Evolutionary conservation across 768 basidiomycete genomes (phyloP).

Genomic region (Phylloporus sp.): DNA sequence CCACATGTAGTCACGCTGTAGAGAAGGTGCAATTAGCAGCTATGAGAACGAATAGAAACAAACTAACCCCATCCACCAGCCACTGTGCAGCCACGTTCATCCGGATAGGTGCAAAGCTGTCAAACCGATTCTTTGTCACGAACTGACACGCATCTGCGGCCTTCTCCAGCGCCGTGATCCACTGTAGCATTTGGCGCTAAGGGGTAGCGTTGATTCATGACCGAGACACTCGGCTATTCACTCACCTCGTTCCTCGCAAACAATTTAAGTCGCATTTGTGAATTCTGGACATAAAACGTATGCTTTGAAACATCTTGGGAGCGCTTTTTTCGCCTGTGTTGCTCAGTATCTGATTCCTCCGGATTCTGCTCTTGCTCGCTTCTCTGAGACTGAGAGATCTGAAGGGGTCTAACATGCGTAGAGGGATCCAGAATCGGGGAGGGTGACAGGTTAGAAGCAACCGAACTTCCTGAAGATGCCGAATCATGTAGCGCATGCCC

Average conservation of each 20-base stretch:
- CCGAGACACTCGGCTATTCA: not conserved
- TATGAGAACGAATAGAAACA: not conserved
- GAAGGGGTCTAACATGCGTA: conserved; percentile 61
- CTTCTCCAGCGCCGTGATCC: conserved; percentile 87
- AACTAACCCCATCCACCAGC: conserved; percentile 91
- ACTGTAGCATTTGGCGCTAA: conserved; percentile 94
- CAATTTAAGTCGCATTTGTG: conserved; percentile 83
- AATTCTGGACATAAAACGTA: conserved; percentile 90
- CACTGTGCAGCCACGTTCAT: conserved; percentile 94
- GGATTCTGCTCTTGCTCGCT: conserved; percentile 18
- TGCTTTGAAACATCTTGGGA: conserved; percentile 76
- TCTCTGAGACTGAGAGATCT: conserved; percentile 14
- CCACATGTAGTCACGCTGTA: conserved; percentile 96
- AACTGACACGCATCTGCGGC: conserved; percentile 75
- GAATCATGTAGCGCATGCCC: conserved; percentile 13
- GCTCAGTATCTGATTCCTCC: conserved; percentile 32
- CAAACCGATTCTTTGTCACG: conserved; percentile 79
- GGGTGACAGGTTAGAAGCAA: conserved; percentile 36
- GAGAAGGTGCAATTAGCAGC: conserved; percentile 4
- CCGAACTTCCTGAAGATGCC: conserved; percentile 32
- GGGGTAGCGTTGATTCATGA: conserved; percentile 3
- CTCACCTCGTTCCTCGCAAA: conserved; percentile 80
- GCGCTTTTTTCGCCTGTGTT: conserved; percentile 44
- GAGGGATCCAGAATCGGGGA: conserved; percentile 76
- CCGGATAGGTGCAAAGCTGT: conserved; percentile 89